Percentiles rank a stretch among this genome's conserved stretches.
Conservation (phyloP, 1,139 yeast species). For the Yamadazyma pseudoaaseri region DNA sequence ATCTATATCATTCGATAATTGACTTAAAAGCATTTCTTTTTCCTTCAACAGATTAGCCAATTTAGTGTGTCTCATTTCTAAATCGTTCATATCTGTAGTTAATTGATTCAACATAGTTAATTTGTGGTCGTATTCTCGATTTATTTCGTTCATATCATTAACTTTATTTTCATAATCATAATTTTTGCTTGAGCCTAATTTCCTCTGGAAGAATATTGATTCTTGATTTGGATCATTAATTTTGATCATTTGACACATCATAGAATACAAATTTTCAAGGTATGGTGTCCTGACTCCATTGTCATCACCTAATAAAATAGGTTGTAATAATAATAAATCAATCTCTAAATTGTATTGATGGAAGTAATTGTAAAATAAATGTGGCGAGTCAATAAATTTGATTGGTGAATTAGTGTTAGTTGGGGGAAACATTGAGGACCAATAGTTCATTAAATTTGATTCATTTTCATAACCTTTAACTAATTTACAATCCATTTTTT, state of each 20-base stretch:
- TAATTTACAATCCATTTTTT: conserved; percentile 74
- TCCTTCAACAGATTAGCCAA: conserved; percentile 22
- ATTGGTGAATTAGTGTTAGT: conserved; percentile 6
- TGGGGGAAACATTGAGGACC: conserved; percentile 48
- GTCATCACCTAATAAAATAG: conserved; percentile 85
- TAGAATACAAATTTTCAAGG: conserved; percentile 80
- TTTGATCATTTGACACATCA: conserved; percentile 65
- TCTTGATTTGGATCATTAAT: conserved; percentile 34
- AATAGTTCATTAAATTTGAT: conserved; percentile 51
- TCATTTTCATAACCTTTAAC: conserved; percentile 68
- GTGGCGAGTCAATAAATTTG: conserved; percentile 46
- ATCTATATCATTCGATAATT: conserved; percentile 20
- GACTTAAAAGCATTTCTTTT: conserved; percentile 20
- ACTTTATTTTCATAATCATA: conserved; percentile 8
- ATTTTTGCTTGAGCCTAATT: conserved; percentile 1
- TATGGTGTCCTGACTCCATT: conserved; percentile 84
- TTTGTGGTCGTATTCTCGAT: conserved; percentile 11
- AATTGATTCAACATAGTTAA: conserved; percentile 17
- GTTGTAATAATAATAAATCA: conserved; percentile 77
- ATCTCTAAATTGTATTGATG: conserved; percentile 56
- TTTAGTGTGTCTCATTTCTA: conserved; percentile 19
- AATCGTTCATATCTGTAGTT: conserved; percentile 21
- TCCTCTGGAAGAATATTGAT: conserved; percentile 36
- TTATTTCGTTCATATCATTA: conserved; percentile 4
- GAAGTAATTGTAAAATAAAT: conserved; percentile 59